Conservation (phyloP, 345 rosid species). For the Ceriops tagal region DNA sequence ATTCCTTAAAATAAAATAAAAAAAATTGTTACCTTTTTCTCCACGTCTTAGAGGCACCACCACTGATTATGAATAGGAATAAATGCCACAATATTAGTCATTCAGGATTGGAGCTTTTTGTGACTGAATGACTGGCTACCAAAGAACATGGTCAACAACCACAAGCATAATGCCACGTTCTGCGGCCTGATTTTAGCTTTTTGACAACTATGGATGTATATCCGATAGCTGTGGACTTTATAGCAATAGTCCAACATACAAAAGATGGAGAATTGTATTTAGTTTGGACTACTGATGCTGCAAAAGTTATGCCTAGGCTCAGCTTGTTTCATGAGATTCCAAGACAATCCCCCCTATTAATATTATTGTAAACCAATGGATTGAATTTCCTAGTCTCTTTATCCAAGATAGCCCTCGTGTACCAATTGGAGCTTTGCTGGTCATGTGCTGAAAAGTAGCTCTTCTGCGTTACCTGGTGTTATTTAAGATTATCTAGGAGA, state of each 20-base stretch:
- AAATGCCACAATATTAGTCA: conserved; percentile 33
- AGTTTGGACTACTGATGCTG: conserved; percentile 8
- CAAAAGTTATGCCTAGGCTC: neutral
- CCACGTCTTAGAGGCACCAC: conserved; percentile 43
- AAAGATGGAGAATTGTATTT: conserved; percentile 9
- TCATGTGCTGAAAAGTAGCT: neutral
- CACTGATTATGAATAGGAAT: conserved; percentile 49
- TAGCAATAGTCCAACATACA: conserved; percentile 24
- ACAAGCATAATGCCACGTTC: conserved; percentile 39
- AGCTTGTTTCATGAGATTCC: neutral
- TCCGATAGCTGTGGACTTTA: conserved; percentile 22
- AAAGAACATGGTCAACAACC: conserved; percentile 28
- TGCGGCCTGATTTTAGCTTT: conserved; percentile 23
- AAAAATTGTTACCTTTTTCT: conserved; percentile 22
- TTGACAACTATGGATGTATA: conserved; percentile 1
- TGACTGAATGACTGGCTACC: conserved; percentile 15
- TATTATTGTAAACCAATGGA: neutral
- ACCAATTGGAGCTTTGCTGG: too few species aligned
- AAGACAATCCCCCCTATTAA: neutral
- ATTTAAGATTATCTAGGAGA: too few species aligned
- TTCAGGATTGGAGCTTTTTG: conserved; percentile 29
- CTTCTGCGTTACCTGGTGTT: too few species aligned
- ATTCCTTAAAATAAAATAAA: conserved; percentile 30
- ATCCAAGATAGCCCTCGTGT: too few species aligned
- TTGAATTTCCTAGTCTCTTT: neutral